Base-by-base conservation (phyloP, 2,329 filamentous ascomycete genomes). In the Cercospora sp. region DNA sequence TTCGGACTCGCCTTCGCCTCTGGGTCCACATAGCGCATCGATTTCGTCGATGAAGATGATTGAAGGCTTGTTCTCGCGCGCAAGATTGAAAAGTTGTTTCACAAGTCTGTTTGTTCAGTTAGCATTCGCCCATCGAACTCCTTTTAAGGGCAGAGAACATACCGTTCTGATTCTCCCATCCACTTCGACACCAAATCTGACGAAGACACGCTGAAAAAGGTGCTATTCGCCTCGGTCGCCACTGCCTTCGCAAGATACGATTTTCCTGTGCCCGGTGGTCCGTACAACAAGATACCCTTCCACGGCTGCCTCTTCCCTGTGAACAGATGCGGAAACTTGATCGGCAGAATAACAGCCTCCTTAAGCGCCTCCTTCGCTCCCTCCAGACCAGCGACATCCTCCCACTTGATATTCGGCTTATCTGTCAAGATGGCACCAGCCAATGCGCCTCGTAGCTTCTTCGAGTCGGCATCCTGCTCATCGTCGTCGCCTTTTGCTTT, bases 161-260 rank as follows among this genome's bases (percentile, higher is more conserved):
- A 96, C 92, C 93, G 89, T 88, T 99, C 95, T 85, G 92, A 96
- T 82, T 99, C 95, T 83, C 95, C 95, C 95, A 99, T 99, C 95
- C 95, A 99, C 79, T 99, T 99, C 80, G 93, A 97, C 69, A 99
- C 95, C 80, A 99, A 81, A 79, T 99, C 95, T 78, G 93, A 96
- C 85, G 92, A 96, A 82, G 92, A 96, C 73, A 99, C 94, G 77
- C 93, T 97, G 86, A 99, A 99, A 79, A 99, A 99, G 3, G 95
- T 98, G 81, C 94, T 97, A 81, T 99, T 98, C 67, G 95, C 95
- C 81, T 99, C 95, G 18, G 95, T 99, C 63, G 95, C 95, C 61
- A 99, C 94, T 2, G 95, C 95, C 81, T 98, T 99, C 70, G 95
- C 95, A 64, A 99, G 84, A 80, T 97, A 97, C 84, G 91, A 95